Evolutionary conservation across 352 stramenopile species (phyloP).

Genomic region (Pilasporangium apinafurcum): DNA sequence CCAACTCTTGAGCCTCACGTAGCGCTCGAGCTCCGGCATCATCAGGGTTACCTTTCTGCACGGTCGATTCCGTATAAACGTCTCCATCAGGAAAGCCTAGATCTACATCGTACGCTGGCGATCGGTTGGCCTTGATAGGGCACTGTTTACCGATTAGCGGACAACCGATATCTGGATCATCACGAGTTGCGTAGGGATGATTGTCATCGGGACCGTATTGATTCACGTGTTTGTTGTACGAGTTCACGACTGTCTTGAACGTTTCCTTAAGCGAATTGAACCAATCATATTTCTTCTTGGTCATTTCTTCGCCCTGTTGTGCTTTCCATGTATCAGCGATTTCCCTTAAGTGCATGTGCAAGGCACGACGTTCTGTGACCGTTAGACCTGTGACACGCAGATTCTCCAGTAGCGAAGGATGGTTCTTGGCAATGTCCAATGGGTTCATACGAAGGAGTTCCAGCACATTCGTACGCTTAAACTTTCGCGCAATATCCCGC

Average conservation of each 20-base stretch:
- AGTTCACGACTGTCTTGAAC: slow-evolving; percentile 90
- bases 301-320: slow-evolving; percentile 89
- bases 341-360: slow-evolving; percentile 85
- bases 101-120: slow-evolving; percentile 69
- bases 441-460: slow-evolving; percentile 86
- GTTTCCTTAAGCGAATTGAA: slow-evolving; percentile 91
- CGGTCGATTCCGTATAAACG: slow-evolving; percentile 67
- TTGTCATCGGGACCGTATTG: slow-evolving; percentile 88
- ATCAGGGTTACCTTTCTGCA: slow-evolving; percentile 62
- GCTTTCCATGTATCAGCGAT: slow-evolving; percentile 84
- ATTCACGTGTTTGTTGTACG: slow-evolving; percentile 87
- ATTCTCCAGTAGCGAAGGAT: slow-evolving; percentile 88
- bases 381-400: slow-evolving; percentile 88
- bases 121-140: slow-evolving; percentile 81
- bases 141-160: slow-evolving; percentile 89
- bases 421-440: slow-evolving; percentile 82
- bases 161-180: slow-evolving; percentile 77
- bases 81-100: slow-evolving; percentile 78
- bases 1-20: slow-evolving; percentile 59
- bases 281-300: slow-evolving; percentile 89
- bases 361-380: slow-evolving; percentile 83
- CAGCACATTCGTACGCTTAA: slow-evolving; percentile 90
- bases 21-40: slow-evolving; percentile 64
- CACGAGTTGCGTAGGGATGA: slow-evolving; percentile 82
- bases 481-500: slow-evolving; percentile 83